Evolutionary conservation across 805 yeast species (phyloP), one percentile per base, ranked within the genome.

Genomic region (Torulaspora indica): DNA sequence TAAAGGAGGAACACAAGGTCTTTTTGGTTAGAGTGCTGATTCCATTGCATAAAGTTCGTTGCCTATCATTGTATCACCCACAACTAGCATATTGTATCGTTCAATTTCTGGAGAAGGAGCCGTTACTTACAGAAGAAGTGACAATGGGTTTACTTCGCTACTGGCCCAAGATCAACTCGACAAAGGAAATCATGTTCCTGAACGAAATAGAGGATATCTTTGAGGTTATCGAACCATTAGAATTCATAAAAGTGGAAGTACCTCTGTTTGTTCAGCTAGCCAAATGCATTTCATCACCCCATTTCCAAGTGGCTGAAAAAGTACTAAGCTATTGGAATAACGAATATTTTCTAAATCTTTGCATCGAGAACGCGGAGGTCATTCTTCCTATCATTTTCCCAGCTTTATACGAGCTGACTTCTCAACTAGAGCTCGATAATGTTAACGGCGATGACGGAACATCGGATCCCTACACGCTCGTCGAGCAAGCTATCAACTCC

Each of bases 71-170:
- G 51, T 93, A 91, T 65, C 98, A 93, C 63, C 96, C 98, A 29
- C 98, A 93, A 67, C 75, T 93, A 53, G 96, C 98, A 5, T 93
- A 93, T 67, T 93, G 98, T 70, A 85, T 93, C 32, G 95, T 93
- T 23, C 98, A 93, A 69, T 93, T 93, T 65, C 71, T 93, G 57
- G 98, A 93, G 59, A 93, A 93, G 66, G 98, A 93, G 62, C 95
- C 96, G 2, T 53, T 76, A 10, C 73, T 93, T 55, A 91, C 98
- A 2, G 97, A 90, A 64, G 98, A 90, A 63, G 98, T 93, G n/a
- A 79, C 93, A 22, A 81, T 87, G 87, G 96, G 97, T 3, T 70
- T 93, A 48, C 70, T 93, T 56, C 76, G 95, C 59, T 93, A 82
- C 70, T 93, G 98, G 98, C 98, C 98, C 43, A 93, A 93, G 66